A percentile compares a stretch with the other conserved stretches of the same genome.
These are phyloP conservation scores for Pholiota adiposa DNA, from an alignment of 1,284 basidiomycete species.

Conservation along the genomic window DNA sequence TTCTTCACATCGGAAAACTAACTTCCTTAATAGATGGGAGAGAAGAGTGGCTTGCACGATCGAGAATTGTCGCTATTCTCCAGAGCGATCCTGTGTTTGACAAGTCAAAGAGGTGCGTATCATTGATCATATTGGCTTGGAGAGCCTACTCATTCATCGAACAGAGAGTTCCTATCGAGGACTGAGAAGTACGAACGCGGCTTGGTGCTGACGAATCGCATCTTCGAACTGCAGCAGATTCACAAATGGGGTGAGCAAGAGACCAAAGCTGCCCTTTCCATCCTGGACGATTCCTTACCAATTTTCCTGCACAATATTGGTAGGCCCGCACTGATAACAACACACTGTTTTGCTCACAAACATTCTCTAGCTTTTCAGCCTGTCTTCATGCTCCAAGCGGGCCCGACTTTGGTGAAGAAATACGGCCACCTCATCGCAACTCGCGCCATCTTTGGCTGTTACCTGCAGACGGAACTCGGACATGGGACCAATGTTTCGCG, in stretches of 20 bases:
- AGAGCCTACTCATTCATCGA: background rate
- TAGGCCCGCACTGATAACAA: constrained; percentile 31
- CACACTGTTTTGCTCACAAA: background rate
- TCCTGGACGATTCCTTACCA: constrained; percentile 57
- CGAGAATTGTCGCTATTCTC: constrained; percentile 53
- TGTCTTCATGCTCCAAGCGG: constrained; percentile 65
- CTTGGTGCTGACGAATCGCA: constrained; percentile 53
- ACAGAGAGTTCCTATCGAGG: constrained; percentile 57
- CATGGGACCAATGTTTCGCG: constrained; percentile 76
- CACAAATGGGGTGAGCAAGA: constrained; percentile 59
- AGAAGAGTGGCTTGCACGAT: constrained; percentile 50
- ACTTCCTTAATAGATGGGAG: constrained; percentile 43
- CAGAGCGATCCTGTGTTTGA: constrained; percentile 65
- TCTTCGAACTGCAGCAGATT: constrained; percentile 58
- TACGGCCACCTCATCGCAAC: constrained; percentile 53
- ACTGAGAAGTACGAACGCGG: constrained; percentile 54
- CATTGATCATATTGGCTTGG: background rate
- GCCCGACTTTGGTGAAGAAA: constrained; percentile 49
- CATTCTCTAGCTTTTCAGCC: constrained; percentile 61
- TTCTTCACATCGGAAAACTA: background rate
- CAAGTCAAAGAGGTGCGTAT: constrained; percentile 58
- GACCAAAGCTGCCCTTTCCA: constrained; percentile 42
- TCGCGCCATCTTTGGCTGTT: constrained; percentile 71
- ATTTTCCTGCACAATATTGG: constrained; percentile 61
- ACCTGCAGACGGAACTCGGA: constrained; percentile 76